Evolutionary conservation across 768 basidiomycete species (phyloP).

Genomic region (Podaxis rugospora): DNA sequence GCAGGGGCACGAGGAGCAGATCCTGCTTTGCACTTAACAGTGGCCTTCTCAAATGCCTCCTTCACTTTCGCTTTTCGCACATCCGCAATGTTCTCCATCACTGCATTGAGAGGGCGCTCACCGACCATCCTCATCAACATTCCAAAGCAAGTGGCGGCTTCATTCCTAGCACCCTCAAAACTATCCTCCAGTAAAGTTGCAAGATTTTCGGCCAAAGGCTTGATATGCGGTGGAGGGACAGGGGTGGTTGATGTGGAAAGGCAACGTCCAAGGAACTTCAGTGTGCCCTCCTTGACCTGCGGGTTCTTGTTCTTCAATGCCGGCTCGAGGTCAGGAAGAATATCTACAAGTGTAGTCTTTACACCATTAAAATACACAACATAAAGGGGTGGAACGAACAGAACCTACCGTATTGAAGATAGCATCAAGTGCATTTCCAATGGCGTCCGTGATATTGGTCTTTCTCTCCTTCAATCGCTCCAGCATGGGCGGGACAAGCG

Average conservation of each 20-base stretch:
- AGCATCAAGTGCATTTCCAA: constrained; percentile 86
- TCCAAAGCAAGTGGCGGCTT: constrained; percentile 86
- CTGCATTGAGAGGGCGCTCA: constrained; percentile 83
- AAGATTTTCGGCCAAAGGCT: constrained; percentile 74
- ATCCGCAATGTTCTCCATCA: constrained; percentile 83
- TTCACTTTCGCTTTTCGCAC: constrained; percentile 89
- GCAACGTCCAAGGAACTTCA: constrained; percentile 82
- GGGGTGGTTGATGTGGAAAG: constrained; percentile 67
- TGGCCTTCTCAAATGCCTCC: constrained; percentile 88
- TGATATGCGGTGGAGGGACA: constrained; percentile 72
- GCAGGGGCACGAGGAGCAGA: constrained; percentile 48
- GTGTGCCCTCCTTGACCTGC: constrained; percentile 89
- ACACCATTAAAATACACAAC: constrained; percentile 11
- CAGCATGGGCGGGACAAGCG: constrained; percentile 71
- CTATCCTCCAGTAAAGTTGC: constrained; percentile 80
- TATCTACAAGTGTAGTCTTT: constrained; percentile 76
- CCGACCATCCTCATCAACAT: constrained; percentile 96
- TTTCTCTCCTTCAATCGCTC: constrained; percentile 95
- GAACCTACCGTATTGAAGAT: constrained; percentile 73
- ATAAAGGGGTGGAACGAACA: constrained; percentile 8
- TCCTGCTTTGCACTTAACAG: constrained; percentile 83
- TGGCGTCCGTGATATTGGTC: constrained; percentile 80
- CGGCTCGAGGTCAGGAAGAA: constrained; percentile 76
- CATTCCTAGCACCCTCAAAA: constrained; percentile 82
- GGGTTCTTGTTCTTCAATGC: constrained; percentile 89